Percentiles rank a stretch among this genome's conserved stretches.
phyloP scores from a whole-genome alignment of 2,329 filamentous ascomycete species.

The Fusarium tjaetaba region DNA sequence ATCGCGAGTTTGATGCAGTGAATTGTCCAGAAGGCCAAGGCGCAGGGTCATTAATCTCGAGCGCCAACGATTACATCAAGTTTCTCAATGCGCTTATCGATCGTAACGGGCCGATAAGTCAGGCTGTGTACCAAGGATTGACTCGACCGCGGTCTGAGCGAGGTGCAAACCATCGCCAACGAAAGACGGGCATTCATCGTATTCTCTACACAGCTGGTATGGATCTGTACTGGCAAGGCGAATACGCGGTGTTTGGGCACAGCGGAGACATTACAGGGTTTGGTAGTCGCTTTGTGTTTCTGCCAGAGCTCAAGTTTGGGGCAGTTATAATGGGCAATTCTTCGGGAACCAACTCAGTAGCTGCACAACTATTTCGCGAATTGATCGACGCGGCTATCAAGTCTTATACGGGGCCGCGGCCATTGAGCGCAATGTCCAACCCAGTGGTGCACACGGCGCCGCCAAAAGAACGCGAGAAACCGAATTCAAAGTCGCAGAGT shows the following conservation, averaged over 20 bases:
- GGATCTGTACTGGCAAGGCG: slow-evolving; percentile 38
- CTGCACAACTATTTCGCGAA: slow-evolving; percentile 27
- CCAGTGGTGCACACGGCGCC: rapidly evolving
- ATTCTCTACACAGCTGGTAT: slow-evolving; percentile 37
- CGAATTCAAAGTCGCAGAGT: neutral
- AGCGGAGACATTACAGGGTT: slow-evolving; percentile 42
- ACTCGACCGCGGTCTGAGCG: slow-evolving; percentile 28
- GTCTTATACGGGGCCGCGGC: neutral
- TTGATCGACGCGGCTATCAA: slow-evolving; percentile 34
- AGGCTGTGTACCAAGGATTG: slow-evolving; percentile 39
- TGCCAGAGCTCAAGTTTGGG: slow-evolving; percentile 42
- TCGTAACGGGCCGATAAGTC: slow-evolving; percentile 34
- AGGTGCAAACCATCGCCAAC: slow-evolving; percentile 12
- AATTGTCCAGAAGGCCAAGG: slow-evolving; percentile 44
- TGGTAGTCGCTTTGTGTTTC: slow-evolving; percentile 40
- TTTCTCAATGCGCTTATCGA: slow-evolving; percentile 45
- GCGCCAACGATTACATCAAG: slow-evolving; percentile 44
- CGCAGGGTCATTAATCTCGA: slow-evolving; percentile 44
- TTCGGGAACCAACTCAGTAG: slow-evolving; percentile 18
- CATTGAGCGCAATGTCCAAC: rapidly evolving
- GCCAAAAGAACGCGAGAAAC: rapidly evolving
- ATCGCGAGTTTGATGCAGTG: neutral
- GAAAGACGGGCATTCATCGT: slow-evolving; percentile 10
- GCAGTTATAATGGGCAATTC: slow-evolving; percentile 42
- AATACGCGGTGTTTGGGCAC: slow-evolving; percentile 39